A percentile compares a stretch with the other conserved stretches of the same genome.
Evolutionary conservation across 306 rosid genomes (phyloP).

Genomic region (Inga laurina): DNA sequence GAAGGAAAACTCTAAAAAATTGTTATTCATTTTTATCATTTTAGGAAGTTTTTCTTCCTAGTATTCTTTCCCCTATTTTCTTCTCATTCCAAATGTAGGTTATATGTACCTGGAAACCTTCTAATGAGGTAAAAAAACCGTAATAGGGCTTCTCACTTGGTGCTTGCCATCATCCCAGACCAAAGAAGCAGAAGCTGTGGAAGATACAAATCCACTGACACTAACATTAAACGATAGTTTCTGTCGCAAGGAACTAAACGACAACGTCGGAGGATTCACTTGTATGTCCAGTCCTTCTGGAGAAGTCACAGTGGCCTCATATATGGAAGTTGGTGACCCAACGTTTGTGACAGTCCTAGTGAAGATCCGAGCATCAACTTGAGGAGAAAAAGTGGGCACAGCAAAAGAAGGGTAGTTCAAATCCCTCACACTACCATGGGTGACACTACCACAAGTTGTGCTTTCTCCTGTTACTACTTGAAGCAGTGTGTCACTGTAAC

Average conservation of each 20-base stretch:
- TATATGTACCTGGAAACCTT: background rate
- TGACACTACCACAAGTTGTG: background rate
- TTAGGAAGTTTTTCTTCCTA: too few species aligned
- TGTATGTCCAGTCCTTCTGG: background rate
- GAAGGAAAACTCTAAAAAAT: too few species aligned
- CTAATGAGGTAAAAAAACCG: background rate
- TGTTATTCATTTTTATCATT: too few species aligned
- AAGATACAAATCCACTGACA: background rate
- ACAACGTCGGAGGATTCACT: constrained; percentile 15
- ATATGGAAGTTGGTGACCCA: background rate
- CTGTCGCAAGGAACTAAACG: constrained; percentile 18
- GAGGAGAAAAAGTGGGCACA: background rate
- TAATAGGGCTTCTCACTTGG: constrained; percentile 31
- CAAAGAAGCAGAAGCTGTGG: constrained; percentile 10
- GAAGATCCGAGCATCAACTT: background rate
- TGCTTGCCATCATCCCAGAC: background rate
- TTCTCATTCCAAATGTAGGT: too few species aligned
- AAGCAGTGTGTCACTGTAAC: constrained; percentile 28
- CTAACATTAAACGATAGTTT: constrained; percentile 5
- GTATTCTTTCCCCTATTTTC: too few species aligned
- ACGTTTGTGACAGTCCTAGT: constrained; percentile 2
- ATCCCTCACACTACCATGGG: background rate
- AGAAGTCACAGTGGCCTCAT: background rate
- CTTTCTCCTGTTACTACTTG: background rate
- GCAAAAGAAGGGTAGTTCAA: background rate